Evolutionary conservation across 768 basidiomycete species (phyloP), one percentile per base, ranked within the genome.

Genomic region (Naganishia randhawae): DNA sequence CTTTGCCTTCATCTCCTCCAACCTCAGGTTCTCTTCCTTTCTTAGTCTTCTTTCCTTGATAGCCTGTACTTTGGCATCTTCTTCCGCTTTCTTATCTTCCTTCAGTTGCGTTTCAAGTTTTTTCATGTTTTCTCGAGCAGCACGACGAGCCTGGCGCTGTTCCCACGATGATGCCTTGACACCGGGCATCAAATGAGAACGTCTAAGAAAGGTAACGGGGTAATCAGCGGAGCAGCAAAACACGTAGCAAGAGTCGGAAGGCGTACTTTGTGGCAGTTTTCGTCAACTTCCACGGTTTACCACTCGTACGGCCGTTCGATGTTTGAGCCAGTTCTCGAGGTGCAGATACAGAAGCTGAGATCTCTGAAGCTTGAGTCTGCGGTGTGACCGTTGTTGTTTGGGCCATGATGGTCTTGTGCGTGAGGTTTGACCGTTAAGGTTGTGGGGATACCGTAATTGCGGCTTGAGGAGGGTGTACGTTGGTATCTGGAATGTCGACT

Each of bases 51-150:
- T 42, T 55, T 80, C 77, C 51, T 74, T 72, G 48, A 80, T 71
- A 17, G 68, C 57, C 9, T 63, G 68, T 16, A 72, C 71, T 66
- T 76, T 78, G 39, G 75, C 61, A 45, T 77, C 73, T 51, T 68
- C 62, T 52, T 76, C 75, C 0, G 72, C 70, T 63, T 70, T 69
- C 48, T 73, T 72, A 50, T 72, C 71, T 54, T 77, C 78, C 68
- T 76, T 77, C 73, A 80, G 71, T 71, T 76, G 73, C 69, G 63
- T 70, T 68, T 80, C 78, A 17, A 75, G 42, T 48, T 68, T 72
- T 57, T 77, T 80, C 32, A 72, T 65, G 25, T 75, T 73, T 25
- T 76, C 73, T 25, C 61, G 50, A 61, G 76, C 77, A 63, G 57
- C 73, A 25, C 78, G 66, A 39, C 70, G 71, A 45, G 71, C 74